Evolutionary conservation across 2,329 filamentous ascomycete species (phyloP), one percentile per base, ranked within the genome.

Genomic region (Fusarium sp.): DNA sequence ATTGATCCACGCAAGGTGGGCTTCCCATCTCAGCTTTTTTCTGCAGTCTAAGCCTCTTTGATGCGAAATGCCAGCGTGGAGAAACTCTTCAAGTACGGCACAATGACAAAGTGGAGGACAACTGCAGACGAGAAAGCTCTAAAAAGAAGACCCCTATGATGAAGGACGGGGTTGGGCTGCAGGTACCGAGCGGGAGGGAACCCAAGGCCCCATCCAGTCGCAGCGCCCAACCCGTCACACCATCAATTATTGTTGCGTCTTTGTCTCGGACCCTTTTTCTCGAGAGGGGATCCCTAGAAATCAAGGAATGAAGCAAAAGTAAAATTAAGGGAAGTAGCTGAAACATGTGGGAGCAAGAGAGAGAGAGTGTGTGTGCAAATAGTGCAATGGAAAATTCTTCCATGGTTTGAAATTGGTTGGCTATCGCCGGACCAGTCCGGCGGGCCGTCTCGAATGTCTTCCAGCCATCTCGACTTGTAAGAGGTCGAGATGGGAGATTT

Each of bases 121-220:
- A 30, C 53, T 57, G 45, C 41, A 50, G 24, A 49, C 26, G 24
- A 35, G 28, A 63, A 63, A 47, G 62, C 54, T 64, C 45, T 51
- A 56, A 32, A 11, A 30, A 30, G 28, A 55, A 20, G 20, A 69
- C 55, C 68, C 68, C 51, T 71, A 56, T 54, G 47, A 60, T 44
- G 13, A n/a, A 37, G 17, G 17, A 37, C 35, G 35, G 40, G 53
- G 61, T 71, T 71, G 68, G 68, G 68, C 68, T 71, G 68, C 68
- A 71, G 68, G 68, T 71, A 71, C 68, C 49, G 59, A 60, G 35
- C 51, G 60, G 64, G 59, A 71, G 68, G 64, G 65, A 71, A 66
- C 68, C 68, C 61, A 71, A 70, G 45, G 47, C 30, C 51, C 54
- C 45, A 53, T 52, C 55, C 53, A 69, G 43, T 48, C 44, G 62